phyloP scores from a whole-genome alignment of 108 stramenopile genomes.

The Cyclotella baltica region DNA sequence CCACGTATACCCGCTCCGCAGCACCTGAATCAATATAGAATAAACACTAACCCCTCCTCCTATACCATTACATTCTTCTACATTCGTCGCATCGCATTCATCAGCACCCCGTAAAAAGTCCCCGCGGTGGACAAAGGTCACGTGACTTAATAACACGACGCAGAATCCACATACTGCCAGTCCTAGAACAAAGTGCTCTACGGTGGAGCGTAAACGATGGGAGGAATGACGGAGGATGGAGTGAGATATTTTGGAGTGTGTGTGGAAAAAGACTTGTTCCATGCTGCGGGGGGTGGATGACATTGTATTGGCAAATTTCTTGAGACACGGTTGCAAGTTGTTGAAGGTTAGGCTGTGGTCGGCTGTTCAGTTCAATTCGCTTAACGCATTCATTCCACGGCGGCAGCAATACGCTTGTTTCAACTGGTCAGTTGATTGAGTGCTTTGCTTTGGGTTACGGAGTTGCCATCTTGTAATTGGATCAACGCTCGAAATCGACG shows the following conservation, averaged over 20 bases:
- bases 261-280: conserved; percentile 78
- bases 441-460: no score
- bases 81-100: background rate
- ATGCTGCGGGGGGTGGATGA: conserved; percentile 48
- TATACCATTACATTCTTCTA: background rate
- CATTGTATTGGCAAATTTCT: conserved; percentile 4
- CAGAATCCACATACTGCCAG: conserved; percentile 69
- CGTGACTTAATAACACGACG: conserved; percentile 61
- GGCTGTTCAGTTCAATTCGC: background rate
- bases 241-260: conserved; percentile 68
- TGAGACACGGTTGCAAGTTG: background rate
- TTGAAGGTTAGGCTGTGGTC: background rate
- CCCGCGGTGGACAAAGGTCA: conserved; percentile 69
- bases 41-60: conserved; percentile 34
- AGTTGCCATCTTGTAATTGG: no score
- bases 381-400: no score
- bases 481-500: no score
- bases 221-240: conserved; percentile 63
- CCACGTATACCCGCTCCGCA: conserved; percentile 16
- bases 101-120: conserved; percentile 16
- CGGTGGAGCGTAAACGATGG: conserved; percentile 44
- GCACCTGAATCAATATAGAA: conserved; percentile 36
- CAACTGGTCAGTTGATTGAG: no score
- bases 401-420: no score
- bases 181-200: conserved; percentile 66